These are phyloP conservation scores for Amanita rubescens DNA, from an alignment of 768 basidiomycete genomes.

Conservation along the genomic window DNA sequence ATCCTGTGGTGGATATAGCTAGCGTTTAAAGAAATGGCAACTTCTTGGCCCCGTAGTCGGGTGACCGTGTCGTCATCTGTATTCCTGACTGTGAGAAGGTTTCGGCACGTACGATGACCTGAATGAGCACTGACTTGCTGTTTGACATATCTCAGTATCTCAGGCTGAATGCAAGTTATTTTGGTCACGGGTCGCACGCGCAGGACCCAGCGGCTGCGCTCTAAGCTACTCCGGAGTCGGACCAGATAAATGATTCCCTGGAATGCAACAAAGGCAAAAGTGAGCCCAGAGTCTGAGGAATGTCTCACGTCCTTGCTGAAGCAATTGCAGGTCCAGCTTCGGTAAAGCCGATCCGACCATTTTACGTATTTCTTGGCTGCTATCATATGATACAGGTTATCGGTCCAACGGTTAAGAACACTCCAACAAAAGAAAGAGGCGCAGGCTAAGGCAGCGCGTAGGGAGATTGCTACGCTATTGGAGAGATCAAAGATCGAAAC, in stretches of 20 bases:
- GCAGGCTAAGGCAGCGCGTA: constrained; percentile 57
- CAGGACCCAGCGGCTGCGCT: not conserved
- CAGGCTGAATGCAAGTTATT: no score
- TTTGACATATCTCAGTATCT: no score
- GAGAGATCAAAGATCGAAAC: constrained; percentile 81
- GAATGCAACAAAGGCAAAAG: constrained; percentile 49
- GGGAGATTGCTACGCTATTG: constrained; percentile 76
- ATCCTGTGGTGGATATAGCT: no score
- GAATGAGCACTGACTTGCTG: no score
- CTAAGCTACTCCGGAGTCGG: not conserved
- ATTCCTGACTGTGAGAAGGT: no score
- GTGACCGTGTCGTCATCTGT: no score
- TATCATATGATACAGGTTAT: constrained; percentile 44
- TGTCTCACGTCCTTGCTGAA: constrained; percentile 7
- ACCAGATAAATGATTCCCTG: constrained; percentile 38
- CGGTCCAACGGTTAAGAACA: constrained; percentile 78
- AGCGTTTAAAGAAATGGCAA: no score
- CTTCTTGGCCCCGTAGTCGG: no score
- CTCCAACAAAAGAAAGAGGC: constrained; percentile 92
- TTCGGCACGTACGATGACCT: no score
- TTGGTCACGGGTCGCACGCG: no score
- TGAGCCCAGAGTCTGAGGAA: constrained; percentile 12
- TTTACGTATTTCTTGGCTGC: constrained; percentile 1
- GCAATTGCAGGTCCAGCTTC: constrained; percentile 32
- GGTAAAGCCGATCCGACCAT: constrained; percentile 21